Evolutionary conservation across 768 basidiomycete species (phyloP).

Genomic region (Crepidotus variabilis): DNA sequence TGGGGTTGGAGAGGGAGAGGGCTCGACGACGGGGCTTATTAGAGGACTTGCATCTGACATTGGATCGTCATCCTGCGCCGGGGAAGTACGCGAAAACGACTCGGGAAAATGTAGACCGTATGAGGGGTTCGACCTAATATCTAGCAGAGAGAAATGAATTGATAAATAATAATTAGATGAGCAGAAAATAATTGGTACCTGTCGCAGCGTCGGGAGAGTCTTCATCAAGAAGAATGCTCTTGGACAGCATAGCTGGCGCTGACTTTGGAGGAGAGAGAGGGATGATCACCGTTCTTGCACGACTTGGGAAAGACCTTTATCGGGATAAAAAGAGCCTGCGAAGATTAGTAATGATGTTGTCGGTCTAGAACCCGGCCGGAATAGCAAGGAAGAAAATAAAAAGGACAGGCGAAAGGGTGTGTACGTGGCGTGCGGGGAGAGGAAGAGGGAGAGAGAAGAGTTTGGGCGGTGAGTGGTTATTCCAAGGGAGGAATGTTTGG

Average conservation of each 20-base stretch:
- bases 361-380: neutral
- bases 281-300: conserved; percentile 4
- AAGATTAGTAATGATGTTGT: conserved; percentile 12
- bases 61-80: conserved; percentile 3
- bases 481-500: too few species aligned
- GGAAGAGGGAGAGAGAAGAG: too few species aligned
- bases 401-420: too few species aligned
- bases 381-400: too few species aligned
- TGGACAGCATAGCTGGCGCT: conserved; percentile 3
- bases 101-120: conserved; percentile 14
- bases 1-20: conserved; percentile 1
- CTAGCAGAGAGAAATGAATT: neutral
- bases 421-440: too few species aligned
- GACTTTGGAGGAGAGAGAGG: neutral
- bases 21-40: conserved; percentile 1
- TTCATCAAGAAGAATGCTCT: neutral
- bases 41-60: conserved; percentile 3
- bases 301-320: conserved; percentile 8
- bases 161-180: neutral
- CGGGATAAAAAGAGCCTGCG: conserved; percentile 15
- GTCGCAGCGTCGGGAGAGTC: neutral
- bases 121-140: conserved; percentile 3
- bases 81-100: conserved; percentile 17
- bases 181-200: neutral
- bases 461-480: too few species aligned